phyloP scores from a whole-genome alignment of 306 rosid genomes.

The Lupinus albus region DNA sequence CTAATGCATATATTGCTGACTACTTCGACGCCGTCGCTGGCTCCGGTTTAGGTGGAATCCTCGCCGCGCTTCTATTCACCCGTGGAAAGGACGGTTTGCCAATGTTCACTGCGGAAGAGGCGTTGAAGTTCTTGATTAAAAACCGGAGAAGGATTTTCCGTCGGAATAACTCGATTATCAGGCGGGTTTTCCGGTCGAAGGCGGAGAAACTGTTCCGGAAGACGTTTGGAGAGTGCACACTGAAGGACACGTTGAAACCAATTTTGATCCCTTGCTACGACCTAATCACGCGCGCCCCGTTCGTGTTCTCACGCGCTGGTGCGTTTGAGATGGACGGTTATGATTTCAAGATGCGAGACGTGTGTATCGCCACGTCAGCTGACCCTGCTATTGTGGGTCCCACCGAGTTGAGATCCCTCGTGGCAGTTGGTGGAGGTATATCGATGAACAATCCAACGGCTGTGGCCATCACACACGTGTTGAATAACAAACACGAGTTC shows the following conservation, averaged over 20 bases:
- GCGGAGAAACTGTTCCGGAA: conserved; percentile 62
- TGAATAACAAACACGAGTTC: conserved; percentile 89
- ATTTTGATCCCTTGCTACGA: conserved; percentile 92
- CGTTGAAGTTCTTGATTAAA: conserved; percentile 56
- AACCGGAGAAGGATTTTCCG: conserved; percentile 60
- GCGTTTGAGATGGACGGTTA: conserved; percentile 88
- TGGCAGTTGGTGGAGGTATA: conserved; percentile 79
- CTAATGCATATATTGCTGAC: conserved; percentile 54
- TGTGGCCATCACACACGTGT: conserved; percentile 81
- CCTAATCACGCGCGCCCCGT: conserved; percentile 82
- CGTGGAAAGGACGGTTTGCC: conserved; percentile 65
- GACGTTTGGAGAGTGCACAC: conserved; percentile 69
- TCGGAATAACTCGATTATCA: conserved; percentile 48
- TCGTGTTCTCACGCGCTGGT: conserved; percentile 93
- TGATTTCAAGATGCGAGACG: conserved; percentile 88
- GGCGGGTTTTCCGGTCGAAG: conserved; percentile 49
- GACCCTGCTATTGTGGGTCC: conserved; percentile 43
- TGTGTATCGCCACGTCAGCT: conserved; percentile 73
- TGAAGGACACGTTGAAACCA: conserved; percentile 85
- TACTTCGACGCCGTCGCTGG: conserved; percentile 90
- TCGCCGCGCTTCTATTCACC: conserved; percentile 77
- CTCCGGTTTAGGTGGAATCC: conserved; percentile 77
- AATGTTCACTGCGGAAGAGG: conserved; percentile 72
- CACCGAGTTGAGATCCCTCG: conserved; percentile 55
- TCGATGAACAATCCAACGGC: conserved; percentile 96